A percentile compares a stretch with the other conserved stretches of the same genome.
Conservation (phyloP, 805 yeast genomes). For the Kurtzmaniella fragi region DNA sequence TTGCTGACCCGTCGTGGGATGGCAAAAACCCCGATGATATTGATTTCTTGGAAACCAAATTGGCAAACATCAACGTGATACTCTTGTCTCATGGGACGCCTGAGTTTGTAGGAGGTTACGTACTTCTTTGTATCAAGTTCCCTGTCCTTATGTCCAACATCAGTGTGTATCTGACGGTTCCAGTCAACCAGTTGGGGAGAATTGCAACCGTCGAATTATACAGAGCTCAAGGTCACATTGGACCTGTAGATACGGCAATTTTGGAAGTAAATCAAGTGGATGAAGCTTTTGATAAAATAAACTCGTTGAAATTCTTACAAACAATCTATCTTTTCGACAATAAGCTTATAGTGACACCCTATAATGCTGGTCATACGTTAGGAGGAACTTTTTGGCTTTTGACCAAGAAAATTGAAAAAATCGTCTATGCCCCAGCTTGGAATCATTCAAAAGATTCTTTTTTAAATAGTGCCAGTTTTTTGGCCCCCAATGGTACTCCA, state of each 20-base stretch:
- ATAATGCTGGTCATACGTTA: constrained; percentile 85
- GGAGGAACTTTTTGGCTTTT: constrained; percentile 93
- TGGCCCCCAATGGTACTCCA: constrained; percentile 49
- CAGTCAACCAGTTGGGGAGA: constrained; percentile 82
- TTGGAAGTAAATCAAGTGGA: constrained; percentile 74
- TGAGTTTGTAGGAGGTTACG: constrained; percentile 76
- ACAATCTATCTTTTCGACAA: constrained; percentile 59
- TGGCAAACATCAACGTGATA: constrained; percentile 54
- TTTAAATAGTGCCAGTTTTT: constrained; percentile 43
- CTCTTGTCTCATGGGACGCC: constrained; percentile 84
- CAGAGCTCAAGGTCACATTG: constrained; percentile 65
- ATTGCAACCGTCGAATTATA: constrained; percentile 81
- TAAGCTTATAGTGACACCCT: constrained; percentile 68
- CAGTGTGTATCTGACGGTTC: constrained; percentile 85
- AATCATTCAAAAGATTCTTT: constrained; percentile 89
- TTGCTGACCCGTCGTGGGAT: constrained; percentile 78
- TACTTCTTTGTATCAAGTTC: constrained; percentile 54
- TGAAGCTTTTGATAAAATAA: constrained; percentile 67
- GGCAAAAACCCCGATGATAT: constrained; percentile 37
- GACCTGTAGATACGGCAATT: constrained; percentile 56
- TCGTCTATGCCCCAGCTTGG: constrained; percentile 92
- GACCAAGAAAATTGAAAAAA: constrained; percentile 65
- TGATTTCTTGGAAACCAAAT: constrained; percentile 27
- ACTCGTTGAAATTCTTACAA: constrained; percentile 74
- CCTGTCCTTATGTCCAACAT: constrained; percentile 54